phyloP scores from a whole-genome alignment of 2,329 filamentous ascomycete species.

The Ophiostoma australiae region DNA sequence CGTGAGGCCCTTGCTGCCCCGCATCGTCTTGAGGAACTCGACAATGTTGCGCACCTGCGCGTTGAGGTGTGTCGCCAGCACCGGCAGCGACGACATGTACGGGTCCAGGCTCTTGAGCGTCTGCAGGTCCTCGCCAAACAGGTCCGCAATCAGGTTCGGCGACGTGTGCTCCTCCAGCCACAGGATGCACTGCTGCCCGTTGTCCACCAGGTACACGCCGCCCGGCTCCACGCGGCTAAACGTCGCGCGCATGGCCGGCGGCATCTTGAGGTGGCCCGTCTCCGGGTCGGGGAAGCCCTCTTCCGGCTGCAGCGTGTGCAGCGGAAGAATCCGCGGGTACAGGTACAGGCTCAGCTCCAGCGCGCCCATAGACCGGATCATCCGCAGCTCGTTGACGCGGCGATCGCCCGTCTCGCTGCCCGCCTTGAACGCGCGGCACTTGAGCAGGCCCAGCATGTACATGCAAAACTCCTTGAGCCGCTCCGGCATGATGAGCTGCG shows the following conservation, averaged over 20 bases:
- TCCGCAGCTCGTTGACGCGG: constrained; percentile 82
- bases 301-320: constrained; percentile 81
- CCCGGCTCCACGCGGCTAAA: constrained; percentile 88
- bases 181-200: constrained; percentile 83
- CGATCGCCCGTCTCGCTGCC: constrained; percentile 87
- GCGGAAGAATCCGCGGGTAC: constrained; percentile 85
- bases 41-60: constrained; percentile 92
- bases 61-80: constrained; percentile 87
- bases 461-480: constrained; percentile 94
- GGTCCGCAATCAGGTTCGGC: constrained; percentile 81
- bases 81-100: constrained; percentile 71
- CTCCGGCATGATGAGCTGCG: constrained; percentile 91
- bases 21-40: constrained; percentile 73
- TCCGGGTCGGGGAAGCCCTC: constrained; percentile 88
- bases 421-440: constrained; percentile 88
- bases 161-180: constrained; percentile 93
- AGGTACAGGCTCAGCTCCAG: constrained; percentile 85
- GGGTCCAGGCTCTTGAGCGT: constrained; percentile 73
- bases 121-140: constrained; percentile 74
- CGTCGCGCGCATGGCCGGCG: constrained; percentile 71
- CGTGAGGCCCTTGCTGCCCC: constrained; percentile 81
- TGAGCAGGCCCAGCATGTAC: constrained; percentile 87
- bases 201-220: constrained; percentile 90
- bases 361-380: constrained; percentile 82
- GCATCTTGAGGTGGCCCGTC: constrained; percentile 81